phyloP scores from a whole-genome alignment of 331 rosid species.

The Quercus tomentella region DNA sequence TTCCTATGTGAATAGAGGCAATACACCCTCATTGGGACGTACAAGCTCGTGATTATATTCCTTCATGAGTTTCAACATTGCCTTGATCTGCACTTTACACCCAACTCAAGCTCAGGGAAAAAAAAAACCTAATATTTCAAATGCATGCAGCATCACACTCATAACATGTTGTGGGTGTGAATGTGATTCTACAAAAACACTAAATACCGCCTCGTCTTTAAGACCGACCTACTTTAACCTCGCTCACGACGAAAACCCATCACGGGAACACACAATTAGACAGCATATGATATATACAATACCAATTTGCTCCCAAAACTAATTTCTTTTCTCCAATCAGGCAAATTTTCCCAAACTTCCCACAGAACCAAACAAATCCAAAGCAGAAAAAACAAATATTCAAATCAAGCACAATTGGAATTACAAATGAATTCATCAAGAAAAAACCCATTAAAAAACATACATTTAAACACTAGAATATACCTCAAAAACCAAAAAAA shows the following conservation, averaged over 20 bases:
- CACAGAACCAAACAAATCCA: too few species aligned
- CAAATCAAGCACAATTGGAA: too few species aligned
- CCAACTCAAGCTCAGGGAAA: slow-evolving; percentile 13
- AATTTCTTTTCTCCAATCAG: too few species aligned
- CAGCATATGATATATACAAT: slow-evolving; percentile 13
- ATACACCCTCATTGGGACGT: slow-evolving; percentile 29
- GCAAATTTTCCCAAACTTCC: too few species aligned
- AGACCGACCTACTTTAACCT: slow-evolving; percentile 19
- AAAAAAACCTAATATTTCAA: background rate
- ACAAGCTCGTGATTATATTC: slow-evolving; percentile 36
- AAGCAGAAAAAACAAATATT: too few species aligned
- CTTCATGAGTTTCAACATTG: slow-evolving; percentile 19
- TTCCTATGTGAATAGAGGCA: slow-evolving; percentile 32
- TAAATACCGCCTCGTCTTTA: slow-evolving; percentile 11
- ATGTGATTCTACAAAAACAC: too few species aligned
- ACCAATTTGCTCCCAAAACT: too few species aligned
- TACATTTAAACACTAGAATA: too few species aligned
- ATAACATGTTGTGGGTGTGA: too few species aligned
- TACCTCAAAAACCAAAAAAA: rapidly evolving
- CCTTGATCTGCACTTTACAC: slow-evolving; percentile 34
- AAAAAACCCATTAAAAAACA: too few species aligned
- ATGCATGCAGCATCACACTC: too few species aligned
- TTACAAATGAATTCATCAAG: too few species aligned
- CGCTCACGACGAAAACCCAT: slow-evolving; percentile 23
- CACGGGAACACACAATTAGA: slow-evolving; percentile 29